Evolutionary conservation across 2,329 filamentous ascomycete genomes (phyloP), one percentile per base, ranked within the genome.

Genomic region (Sporothrix pseudoabietina): DNA sequence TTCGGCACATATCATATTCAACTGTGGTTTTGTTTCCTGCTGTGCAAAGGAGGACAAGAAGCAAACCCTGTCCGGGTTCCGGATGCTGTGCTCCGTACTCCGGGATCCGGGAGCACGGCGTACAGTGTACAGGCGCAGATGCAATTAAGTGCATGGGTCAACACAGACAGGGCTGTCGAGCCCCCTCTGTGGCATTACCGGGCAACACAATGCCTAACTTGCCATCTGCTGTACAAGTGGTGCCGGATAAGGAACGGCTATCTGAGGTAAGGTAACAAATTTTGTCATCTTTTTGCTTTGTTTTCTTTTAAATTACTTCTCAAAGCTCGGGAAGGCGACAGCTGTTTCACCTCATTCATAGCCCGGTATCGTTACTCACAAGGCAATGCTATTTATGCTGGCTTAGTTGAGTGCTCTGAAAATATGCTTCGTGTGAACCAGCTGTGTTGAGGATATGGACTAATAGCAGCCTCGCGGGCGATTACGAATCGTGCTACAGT

Each of bases 91-190:
- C n/a, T 12, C 39, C 39, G 39, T 44, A 44, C 39, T 26, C 61
- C 39, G 61, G 39, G n/a, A 19, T 19, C 47, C 35, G 39, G 26
- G 5, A 16, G n/a, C 12, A 55, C 52, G 16, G 19, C 8, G 32
- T 35, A 61, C 6, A 4, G 10, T 2, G 26, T 57, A 44, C 32
- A 19, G 59, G 41, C 59, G 41, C n/a, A 63, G 4, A 63, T 41
- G 5, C 35, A 14, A 22, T 22, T 26, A 41, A 2, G 4, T 41
- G 59, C 59, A 14, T 63, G 35, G 59, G 4, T 14, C 10, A 35
- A 19, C n/a, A 41, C n/a, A 63, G 61, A 44, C 61, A 44, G 39
- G 61, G n/a, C 61, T 44, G 39, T 44, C 39, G 59, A 39, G 61
- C n/a, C 4, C 26, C 39, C 6, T 65, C 16, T 65, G 61, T 44